Conservation (phyloP, 169 alveolate genomes). For the Besnoitia besnoiti region DNA sequence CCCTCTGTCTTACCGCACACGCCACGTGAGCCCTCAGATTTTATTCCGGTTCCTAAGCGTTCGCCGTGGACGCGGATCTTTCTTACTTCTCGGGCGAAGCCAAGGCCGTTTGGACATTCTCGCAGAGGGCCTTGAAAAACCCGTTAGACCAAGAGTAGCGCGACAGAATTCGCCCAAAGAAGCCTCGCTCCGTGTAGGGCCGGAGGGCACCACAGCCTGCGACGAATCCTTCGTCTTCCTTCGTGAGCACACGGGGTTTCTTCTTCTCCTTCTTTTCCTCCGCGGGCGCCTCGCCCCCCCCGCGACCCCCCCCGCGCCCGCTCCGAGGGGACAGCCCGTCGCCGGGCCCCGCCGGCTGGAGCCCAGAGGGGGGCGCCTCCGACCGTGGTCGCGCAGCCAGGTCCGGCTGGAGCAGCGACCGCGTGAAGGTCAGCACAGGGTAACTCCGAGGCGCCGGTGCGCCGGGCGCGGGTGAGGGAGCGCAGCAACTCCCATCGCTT, state of each 20-base stretch:
- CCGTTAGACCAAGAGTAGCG: conserved; percentile 11
- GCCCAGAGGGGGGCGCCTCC: background rate
- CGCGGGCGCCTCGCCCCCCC: too few relatives aligned
- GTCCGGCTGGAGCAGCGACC: background rate
- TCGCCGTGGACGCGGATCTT: background rate
- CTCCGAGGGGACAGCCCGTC: too few relatives aligned
- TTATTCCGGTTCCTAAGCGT: too few relatives aligned
- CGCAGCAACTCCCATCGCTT: too few relatives aligned
- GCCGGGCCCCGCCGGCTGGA: too few relatives aligned
- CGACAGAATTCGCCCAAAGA: conserved; percentile 10
- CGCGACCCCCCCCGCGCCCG: background rate
- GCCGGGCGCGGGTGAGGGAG: background rate
- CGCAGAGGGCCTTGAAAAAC: background rate
- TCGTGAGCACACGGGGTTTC: background rate
- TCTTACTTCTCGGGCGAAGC: background rate
- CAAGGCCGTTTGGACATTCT: background rate
- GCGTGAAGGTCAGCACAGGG: background rate
- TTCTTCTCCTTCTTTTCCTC: background rate
- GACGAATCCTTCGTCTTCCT: conserved; percentile 13
- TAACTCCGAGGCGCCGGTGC: background rate
- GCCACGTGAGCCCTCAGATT: too few relatives aligned
- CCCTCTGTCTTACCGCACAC: too few relatives aligned
- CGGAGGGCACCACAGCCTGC: conserved; percentile 15
- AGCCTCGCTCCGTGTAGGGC: conserved; percentile 30
- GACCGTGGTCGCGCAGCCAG: background rate